Conservation (phyloP, 768 basidiomycete genomes). For the Wakefieldia striispora region DNA sequence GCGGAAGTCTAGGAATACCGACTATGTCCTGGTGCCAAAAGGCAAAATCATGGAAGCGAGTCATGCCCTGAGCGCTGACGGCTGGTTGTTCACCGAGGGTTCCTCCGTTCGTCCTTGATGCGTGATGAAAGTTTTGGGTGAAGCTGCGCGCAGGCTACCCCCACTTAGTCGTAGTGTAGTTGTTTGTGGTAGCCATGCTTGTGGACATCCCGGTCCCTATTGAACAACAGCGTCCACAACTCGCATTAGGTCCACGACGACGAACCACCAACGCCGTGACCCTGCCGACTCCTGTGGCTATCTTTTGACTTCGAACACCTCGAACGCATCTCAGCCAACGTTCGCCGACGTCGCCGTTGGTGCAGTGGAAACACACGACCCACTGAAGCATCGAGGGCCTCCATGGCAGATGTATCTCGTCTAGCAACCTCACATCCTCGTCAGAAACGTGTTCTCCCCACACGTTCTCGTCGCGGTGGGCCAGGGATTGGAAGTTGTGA, state of each 20-base stretch:
- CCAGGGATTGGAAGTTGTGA: constrained; percentile 79
- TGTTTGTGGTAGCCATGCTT: not conserved
- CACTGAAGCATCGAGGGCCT: constrained; percentile 11
- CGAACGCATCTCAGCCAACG: not conserved
- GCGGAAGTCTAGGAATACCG: constrained; percentile 53
- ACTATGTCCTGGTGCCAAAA: constrained; percentile 57
- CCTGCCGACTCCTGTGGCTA: not conserved
- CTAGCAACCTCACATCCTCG: constrained; percentile 39
- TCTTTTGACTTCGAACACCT: not conserved
- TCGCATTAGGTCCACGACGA: constrained; percentile 7
- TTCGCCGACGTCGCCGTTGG: constrained; percentile 6
- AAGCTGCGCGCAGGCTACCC: too few relatives aligned
- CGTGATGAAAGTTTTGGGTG: too few relatives aligned
- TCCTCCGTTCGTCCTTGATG: constrained; percentile 6
- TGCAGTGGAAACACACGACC: constrained; percentile 5
- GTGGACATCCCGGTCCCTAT: not conserved
- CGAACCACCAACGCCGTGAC: constrained; percentile 1
- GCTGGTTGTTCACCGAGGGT: constrained; percentile 40
- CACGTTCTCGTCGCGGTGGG: constrained; percentile 77
- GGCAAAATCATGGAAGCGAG: constrained; percentile 42
- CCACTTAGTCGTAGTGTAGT: not conserved
- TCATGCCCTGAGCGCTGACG: constrained; percentile 43
- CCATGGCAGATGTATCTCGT: constrained; percentile 37
- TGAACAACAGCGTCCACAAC: constrained; percentile 9
- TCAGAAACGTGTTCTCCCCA: constrained; percentile 79